phyloP scores from a whole-genome alignment of 2,329 filamentous ascomycete genomes.

The Dothideomycetidae sp. region DNA sequence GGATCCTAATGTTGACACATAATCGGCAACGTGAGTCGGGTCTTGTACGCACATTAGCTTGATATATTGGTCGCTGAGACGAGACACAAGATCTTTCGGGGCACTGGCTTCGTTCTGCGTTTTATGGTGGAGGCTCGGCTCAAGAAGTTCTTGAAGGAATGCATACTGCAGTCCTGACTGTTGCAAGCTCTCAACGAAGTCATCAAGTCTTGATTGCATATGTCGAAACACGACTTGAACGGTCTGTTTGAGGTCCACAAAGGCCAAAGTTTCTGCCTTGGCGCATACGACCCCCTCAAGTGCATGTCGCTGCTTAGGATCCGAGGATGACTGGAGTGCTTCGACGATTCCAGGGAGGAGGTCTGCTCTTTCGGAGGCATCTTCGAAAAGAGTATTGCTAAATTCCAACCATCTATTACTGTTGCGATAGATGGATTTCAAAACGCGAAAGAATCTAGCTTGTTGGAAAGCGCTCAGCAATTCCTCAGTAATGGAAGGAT shows the following conservation, averaged over 20 bases:
- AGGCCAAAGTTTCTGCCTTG: conserved; percentile 51
- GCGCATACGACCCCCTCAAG: conserved; percentile 52
- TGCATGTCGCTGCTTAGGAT: conserved; percentile 57
- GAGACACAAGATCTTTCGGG: conserved; percentile 30
- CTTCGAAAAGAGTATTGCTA: conserved; percentile 70
- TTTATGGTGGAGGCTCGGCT: conserved; percentile 33
- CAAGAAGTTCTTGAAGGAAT: conserved; percentile 66
- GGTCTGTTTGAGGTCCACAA: conserved; percentile 50
- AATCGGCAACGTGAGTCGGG: conserved; percentile 68
- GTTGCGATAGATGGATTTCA: conserved; percentile 73
- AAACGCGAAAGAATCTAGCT: conserved; percentile 76
- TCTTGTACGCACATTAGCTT: conserved; percentile 83
- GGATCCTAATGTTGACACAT: conserved; percentile 60
- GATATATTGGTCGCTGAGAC: conserved; percentile 70
- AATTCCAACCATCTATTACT: conserved; percentile 70
- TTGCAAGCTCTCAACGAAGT: conserved; percentile 47
- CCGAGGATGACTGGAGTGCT: conserved; percentile 52
- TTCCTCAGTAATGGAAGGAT: conserved; percentile 63
- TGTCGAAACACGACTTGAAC: conserved; percentile 51
- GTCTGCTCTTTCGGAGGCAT: conserved; percentile 57
- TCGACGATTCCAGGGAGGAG: conserved; percentile 70
- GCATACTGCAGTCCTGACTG: conserved; percentile 53
- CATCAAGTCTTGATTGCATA: conserved; percentile 50
- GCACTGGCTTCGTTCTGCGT: conserved; percentile 8
- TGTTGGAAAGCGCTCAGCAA: conserved; percentile 65